Percentiles rank a stretch among this genome's conserved stretches.
These are phyloP conservation scores for Apiosordaria backusii DNA, from an alignment of 495 filamentous ascomycete species.

Conservation along the genomic window DNA sequence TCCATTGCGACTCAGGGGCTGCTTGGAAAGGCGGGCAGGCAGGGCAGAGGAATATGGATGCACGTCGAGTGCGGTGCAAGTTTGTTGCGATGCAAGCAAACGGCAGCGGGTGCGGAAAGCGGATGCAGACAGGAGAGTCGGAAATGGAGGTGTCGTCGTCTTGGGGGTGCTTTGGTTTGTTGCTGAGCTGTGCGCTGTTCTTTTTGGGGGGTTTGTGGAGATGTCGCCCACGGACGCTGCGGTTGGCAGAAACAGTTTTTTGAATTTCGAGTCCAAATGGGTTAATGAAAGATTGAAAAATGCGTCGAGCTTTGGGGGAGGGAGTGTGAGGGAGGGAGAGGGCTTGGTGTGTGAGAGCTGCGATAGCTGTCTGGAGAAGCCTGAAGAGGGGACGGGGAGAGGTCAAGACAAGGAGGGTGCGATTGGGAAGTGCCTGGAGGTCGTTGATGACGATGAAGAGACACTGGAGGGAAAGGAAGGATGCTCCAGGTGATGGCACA, in stretches of 20 bases:
- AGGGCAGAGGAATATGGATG: conserved; percentile 27
- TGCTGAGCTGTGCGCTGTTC: conserved; percentile 10
- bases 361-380: conserved; percentile 16
- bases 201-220: conserved; percentile 24
- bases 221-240: conserved; percentile 28
- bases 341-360: conserved; percentile 6
- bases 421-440: conserved; percentile 23
- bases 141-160: conserved; percentile 2
- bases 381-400: conserved; percentile 11
- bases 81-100: conserved; percentile 16
- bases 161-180: conserved; percentile 6
- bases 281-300: conserved; percentile 37
- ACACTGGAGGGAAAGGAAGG: conserved; percentile 22
- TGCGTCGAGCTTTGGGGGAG: conserved; percentile 20
- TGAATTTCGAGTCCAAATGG: conserved; percentile 29
- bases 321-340: conserved; percentile 33
- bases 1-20: conserved; percentile 59
- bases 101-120: conserved; percentile 12
- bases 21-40: conserved; percentile 10
- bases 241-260: conserved; percentile 11
- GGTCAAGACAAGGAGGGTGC: conserved; percentile 26
- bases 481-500: conserved; percentile 18
- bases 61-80: conserved; percentile 50
- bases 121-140: conserved; percentile 2
- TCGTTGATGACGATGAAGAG: conserved; percentile 29